Evolutionary conservation across 1,139 yeast genomes (phyloP).

Genomic region (Yamadazyma oceani): DNA sequence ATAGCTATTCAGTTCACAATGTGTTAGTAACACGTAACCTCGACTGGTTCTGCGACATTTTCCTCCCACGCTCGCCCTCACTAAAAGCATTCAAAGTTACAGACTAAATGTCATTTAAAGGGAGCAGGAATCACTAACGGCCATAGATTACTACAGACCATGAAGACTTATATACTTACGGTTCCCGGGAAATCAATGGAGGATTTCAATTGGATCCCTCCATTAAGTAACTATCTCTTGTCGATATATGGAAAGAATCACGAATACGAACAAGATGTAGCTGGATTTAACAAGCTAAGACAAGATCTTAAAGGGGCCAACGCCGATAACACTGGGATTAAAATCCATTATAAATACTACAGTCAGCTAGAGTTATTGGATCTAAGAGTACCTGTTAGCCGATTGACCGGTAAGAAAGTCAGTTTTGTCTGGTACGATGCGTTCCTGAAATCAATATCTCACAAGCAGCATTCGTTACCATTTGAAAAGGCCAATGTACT

Average conservation of each 20-base stretch:
- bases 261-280: conserved; percentile 59
- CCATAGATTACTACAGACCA: conserved; percentile 14
- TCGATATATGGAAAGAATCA: conserved; percentile 63
- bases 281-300: conserved; percentile 57
- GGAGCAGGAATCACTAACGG: too few species aligned
- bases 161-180: conserved; percentile 38
- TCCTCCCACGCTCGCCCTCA: too few species aligned
- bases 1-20: too few species aligned
- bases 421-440: conserved; percentile 85
- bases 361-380: conserved; percentile 82
- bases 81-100: too few species aligned
- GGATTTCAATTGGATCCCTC: conserved; percentile 64
- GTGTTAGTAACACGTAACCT: too few species aligned
- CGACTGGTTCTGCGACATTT: too few species aligned
- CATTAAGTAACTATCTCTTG: conserved; percentile 58
- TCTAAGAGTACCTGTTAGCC: conserved; percentile 66
- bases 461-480: conserved; percentile 58
- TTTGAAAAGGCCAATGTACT: conserved; percentile 87
- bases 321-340: conserved; percentile 49
- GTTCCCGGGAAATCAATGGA: conserved; percentile 56
- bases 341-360: conserved; percentile 67
- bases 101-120: too few species aligned
- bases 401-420: conserved; percentile 51
- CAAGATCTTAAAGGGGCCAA: conserved; percentile 60
- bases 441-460: conserved; percentile 42